A percentile compares a stretch with the other conserved stretches of the same genome.
These are phyloP conservation scores for Stropharia rugosoannulata DNA, from an alignment of 768 basidiomycete species.

Conservation along the genomic window DNA sequence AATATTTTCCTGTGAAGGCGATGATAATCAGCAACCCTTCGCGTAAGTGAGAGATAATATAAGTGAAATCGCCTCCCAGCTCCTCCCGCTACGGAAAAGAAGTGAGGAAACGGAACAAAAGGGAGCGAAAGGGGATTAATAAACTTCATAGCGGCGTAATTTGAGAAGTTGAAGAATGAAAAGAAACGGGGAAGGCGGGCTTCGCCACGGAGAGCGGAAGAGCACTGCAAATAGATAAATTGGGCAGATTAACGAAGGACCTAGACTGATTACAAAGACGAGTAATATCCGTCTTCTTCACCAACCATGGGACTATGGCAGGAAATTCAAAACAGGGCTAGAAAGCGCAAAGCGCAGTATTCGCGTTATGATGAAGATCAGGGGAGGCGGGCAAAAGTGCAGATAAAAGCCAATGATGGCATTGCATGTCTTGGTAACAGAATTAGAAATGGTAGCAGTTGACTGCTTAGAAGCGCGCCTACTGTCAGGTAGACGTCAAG, in stretches of 20 bases:
- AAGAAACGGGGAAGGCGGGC: background rate
- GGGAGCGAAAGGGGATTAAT: background rate
- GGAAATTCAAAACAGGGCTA: background rate
- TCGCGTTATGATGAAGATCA: background rate
- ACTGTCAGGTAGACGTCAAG: background rate
- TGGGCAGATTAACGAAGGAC: background rate
- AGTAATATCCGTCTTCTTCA: too few relatives aligned
- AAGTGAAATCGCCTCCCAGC: background rate
- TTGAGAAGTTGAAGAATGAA: background rate
- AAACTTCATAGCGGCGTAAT: background rate
- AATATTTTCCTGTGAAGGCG: conserved; percentile 67
- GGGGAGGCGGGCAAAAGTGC: conserved; percentile 1
- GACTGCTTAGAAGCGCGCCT: background rate
- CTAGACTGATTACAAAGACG: too few relatives aligned
- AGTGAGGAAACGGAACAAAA: background rate
- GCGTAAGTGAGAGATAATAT: background rate
- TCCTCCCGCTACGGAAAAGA: background rate
- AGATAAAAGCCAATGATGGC: background rate
- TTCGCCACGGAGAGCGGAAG: background rate
- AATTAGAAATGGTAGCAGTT: background rate
- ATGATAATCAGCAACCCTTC: background rate
- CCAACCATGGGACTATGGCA: too few relatives aligned
- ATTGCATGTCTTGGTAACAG: background rate
- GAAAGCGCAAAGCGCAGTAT: background rate
- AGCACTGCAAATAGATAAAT: background rate